Conservation (phyloP, 1,284 basidiomycete species). For the Butyriboletus appendiculatus region DNA sequence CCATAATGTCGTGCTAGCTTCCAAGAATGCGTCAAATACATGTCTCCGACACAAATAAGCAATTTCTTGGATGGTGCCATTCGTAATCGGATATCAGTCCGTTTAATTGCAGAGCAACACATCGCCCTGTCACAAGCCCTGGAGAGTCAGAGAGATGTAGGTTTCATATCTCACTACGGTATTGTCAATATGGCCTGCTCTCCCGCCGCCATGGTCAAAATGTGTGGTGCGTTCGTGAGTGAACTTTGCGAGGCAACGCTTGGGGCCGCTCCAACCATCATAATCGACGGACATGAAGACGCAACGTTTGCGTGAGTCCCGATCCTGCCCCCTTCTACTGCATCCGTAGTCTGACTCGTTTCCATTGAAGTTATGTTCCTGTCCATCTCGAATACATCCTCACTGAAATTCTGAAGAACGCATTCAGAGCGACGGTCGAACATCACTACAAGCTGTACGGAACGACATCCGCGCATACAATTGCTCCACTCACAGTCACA, state of each 20-base stretch:
- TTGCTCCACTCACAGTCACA: slow-evolving; percentile 74
- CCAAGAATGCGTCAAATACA: slow-evolving; percentile 83
- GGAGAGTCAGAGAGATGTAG: slow-evolving; percentile 36
- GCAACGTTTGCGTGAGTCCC: slow-evolving; percentile 75
- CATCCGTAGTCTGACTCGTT: slow-evolving; percentile 11
- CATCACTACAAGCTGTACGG: slow-evolving; percentile 53
- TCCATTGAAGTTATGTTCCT: slow-evolving; percentile 75
- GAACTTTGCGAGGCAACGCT: slow-evolving; percentile 88
- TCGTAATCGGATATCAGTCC: slow-evolving; percentile 83
- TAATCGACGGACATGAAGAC: slow-evolving; percentile 68
- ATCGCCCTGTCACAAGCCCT: slow-evolving; percentile 77
- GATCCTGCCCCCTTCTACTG: not conserved
- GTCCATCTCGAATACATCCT: slow-evolving; percentile 90
- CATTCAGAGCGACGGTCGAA: slow-evolving; percentile 89
- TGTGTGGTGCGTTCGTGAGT: slow-evolving; percentile 79
- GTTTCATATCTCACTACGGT: slow-evolving; percentile 47
- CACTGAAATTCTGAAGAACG: slow-evolving; percentile 86
- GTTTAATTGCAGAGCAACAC: slow-evolving; percentile 92
- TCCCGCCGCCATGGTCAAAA: slow-evolving; percentile 68
- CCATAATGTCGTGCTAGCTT: slow-evolving; percentile 52
- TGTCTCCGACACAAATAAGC: slow-evolving; percentile 75
- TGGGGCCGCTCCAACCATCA: slow-evolving; percentile 66
- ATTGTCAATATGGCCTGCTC: slow-evolving; percentile 72
- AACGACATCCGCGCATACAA: slow-evolving; percentile 32
- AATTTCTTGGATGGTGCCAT: slow-evolving; percentile 85